Percentiles rank a stretch among this genome's conserved stretches.
Conservation (phyloP, 1,139 yeast genomes). For the Lodderomyces jiufengensis region DNA sequence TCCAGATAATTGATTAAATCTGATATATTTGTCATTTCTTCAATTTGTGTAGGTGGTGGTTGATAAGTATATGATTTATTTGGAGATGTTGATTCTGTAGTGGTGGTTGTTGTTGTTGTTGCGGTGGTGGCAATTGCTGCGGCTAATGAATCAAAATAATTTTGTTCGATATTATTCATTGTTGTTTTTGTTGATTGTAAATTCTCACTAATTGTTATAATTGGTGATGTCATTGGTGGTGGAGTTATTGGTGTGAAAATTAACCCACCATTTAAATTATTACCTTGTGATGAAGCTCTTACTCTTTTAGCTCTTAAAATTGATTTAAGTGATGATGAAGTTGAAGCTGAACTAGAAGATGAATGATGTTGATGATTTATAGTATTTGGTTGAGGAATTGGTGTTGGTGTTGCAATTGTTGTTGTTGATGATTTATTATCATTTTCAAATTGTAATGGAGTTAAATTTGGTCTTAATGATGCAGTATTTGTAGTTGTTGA, state of each 20-base stretch:
- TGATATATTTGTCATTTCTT: constrained; percentile 25
- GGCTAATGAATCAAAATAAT: constrained; percentile 27
- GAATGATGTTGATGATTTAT: constrained; percentile 9
- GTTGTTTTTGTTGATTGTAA: constrained; percentile 26
- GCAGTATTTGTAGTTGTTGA: constrained; percentile 6
- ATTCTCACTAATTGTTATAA: constrained; percentile 41
- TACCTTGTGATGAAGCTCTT: constrained; percentile 14
- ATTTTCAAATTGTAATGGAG: constrained; percentile 9
- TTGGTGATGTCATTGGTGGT: constrained; percentile 34
- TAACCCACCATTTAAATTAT: too few relatives aligned
- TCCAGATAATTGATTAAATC: constrained; percentile 32
- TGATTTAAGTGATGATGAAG: constrained; percentile 12
- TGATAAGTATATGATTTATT: neutral
- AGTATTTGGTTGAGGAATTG: constrained; percentile 5
- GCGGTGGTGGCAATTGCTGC: constrained; percentile 6
- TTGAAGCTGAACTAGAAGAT: constrained; percentile 12
- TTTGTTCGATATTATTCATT: constrained; percentile 34
- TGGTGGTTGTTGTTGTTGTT: constrained; percentile 2
- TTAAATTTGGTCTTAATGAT: constrained; percentile 10
- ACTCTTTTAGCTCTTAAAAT: constrained; percentile 11
- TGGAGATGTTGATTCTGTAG: neutral
- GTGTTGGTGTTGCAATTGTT: constrained; percentile 10
- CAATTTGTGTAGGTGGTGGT: constrained; percentile 17
- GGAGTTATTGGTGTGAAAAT: constrained; percentile 21
- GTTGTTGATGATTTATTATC: constrained; percentile 9